A percentile compares a stretch with the other conserved stretches of the same genome.
Conservation (phyloP, 2,329 filamentous ascomycete genomes). For the Xylaria sp. region DNA sequence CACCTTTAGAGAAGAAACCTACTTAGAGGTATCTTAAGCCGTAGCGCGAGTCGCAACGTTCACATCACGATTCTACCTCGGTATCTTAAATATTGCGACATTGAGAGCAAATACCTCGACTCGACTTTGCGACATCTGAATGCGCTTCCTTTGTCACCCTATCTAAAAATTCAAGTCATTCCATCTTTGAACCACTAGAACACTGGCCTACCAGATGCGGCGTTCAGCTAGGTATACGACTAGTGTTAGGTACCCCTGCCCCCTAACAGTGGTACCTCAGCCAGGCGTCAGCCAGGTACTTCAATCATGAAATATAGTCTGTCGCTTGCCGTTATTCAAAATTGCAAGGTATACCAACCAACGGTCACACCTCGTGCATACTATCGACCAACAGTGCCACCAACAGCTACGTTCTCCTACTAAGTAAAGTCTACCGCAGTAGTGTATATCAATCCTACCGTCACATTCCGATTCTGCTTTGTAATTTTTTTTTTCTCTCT, state of each 20-base stretch:
- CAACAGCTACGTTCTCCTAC: not conserved
- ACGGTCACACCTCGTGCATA: not conserved
- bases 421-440: no score
- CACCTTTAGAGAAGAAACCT: no score
- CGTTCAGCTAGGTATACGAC: not conserved
- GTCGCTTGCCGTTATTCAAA: conserved; percentile 5
- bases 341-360: conserved; percentile 15
- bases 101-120: not conserved
- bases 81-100: not conserved
- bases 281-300: not conserved
- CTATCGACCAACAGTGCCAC: conserved; percentile 6
- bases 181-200: not conserved
- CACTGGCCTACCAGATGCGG: conserved; percentile 5
- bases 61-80: no score
- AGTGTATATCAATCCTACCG: not conserved
- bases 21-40: no score
- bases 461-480: not conserved
- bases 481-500: not conserved
- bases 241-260: not conserved
- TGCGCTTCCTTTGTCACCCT: not conserved
- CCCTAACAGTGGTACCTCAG: not conserved
- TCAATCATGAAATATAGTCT: not conserved
- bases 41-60: no score
- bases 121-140: not conserved
- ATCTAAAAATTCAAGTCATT: not conserved